Conservation (phyloP, 495 filamentous ascomycete species). For the Saxophila tyrrhenica region DNA sequence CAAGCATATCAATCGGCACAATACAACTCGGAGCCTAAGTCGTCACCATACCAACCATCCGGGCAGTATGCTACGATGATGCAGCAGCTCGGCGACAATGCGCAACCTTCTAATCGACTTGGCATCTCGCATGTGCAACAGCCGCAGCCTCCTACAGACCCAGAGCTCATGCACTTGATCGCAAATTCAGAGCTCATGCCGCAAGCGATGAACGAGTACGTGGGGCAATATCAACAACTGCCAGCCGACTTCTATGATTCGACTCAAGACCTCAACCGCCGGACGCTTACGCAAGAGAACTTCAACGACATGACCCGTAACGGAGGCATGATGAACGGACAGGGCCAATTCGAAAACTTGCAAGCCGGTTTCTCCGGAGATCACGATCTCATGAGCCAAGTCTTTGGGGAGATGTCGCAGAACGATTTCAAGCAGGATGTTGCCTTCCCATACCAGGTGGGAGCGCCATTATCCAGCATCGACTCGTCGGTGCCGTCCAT, state of each 20-base stretch:
- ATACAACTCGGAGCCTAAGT: conserved; percentile 7
- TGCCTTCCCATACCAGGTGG: not conserved
- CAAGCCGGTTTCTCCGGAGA: conserved; percentile 1
- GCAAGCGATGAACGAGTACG: not conserved
- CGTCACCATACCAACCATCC: conserved; percentile 6
- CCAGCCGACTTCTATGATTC: conserved; percentile 11
- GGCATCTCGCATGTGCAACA: conserved; percentile 5
- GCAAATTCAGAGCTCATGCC: too few relatives aligned
- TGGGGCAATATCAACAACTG: not conserved
- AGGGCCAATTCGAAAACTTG: not conserved
- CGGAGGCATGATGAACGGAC: not conserved
- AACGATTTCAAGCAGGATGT: conserved; percentile 2
- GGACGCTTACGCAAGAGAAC: conserved; percentile 17
- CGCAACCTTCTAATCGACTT: not conserved
- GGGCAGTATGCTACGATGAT: conserved; percentile 15
- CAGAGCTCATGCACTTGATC: not conserved
- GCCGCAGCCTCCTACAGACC: not conserved
- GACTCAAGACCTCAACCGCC: conserved; percentile 14
- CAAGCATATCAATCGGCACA: conserved; percentile 2
- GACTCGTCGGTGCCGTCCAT: conserved; percentile 15
- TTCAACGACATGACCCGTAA: conserved; percentile 15
- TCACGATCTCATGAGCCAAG: conserved; percentile 1
- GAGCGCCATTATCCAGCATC: conserved; percentile 10
- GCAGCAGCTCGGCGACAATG: conserved; percentile 1
- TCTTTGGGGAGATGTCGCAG: conserved; percentile 8